A percentile compares a stretch with the other conserved stretches of the same genome.
These are phyloP conservation scores for Leccinellum albellum DNA, from an alignment of 768 basidiomycete species.

Conservation along the genomic window DNA sequence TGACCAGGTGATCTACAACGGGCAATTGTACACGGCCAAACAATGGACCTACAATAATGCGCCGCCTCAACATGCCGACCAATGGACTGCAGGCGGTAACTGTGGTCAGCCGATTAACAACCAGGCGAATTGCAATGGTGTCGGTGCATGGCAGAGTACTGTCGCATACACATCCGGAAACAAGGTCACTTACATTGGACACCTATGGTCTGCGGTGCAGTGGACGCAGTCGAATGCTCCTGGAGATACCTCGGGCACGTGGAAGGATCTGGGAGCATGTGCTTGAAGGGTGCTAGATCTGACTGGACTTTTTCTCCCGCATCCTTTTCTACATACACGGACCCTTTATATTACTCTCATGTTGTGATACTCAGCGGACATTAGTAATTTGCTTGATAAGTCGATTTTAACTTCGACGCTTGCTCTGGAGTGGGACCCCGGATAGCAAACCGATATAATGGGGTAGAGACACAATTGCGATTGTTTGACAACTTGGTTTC, in stretches of 20 bases:
- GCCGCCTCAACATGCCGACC: slow-evolving; percentile 11
- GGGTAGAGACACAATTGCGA: not conserved
- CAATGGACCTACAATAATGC: slow-evolving; percentile 27
- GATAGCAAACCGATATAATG: too few relatives aligned
- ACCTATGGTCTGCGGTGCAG: slow-evolving; percentile 24
- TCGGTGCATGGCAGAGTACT: slow-evolving; percentile 14
- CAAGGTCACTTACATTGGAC: slow-evolving; percentile 10
- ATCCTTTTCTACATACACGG: not conserved
- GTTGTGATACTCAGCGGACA: not conserved
- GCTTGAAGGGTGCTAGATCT: not conserved
- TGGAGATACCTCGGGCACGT: slow-evolving; percentile 25
- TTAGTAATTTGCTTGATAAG: not conserved
- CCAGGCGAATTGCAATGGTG: slow-evolving; percentile 18
- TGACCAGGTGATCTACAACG: slow-evolving; percentile 18
- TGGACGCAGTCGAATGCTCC: slow-evolving; percentile 21
- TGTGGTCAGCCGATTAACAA: slow-evolving; percentile 25
- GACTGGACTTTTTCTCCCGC: not conserved
- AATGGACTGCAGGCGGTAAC: slow-evolving; percentile 10
- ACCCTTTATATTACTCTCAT: not conserved
- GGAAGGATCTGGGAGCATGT: slow-evolving; percentile 23
- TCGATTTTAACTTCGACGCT: not conserved
- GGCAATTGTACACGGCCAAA: slow-evolving; percentile 20
- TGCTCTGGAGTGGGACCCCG: not conserved
- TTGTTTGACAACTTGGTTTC: not conserved
- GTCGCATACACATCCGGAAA: slow-evolving; percentile 19